Evolutionary conservation across 2,329 filamentous ascomycete species (phyloP).

Genomic region (Aspergillus sp.): DNA sequence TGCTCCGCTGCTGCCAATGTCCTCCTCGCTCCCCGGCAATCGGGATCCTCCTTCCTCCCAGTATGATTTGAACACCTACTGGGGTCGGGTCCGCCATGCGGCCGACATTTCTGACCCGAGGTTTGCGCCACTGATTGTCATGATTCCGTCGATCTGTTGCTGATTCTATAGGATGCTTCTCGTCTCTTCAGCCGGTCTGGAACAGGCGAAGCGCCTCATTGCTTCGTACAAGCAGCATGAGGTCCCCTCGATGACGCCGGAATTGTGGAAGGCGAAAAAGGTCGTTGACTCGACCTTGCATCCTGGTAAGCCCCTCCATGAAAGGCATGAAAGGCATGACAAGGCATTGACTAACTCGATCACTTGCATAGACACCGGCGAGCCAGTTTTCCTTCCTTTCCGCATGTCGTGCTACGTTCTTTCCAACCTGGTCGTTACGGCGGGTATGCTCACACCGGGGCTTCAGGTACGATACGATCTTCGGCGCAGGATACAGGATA

Average conservation of each 20-base stretch:
- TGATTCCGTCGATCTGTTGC: no score
- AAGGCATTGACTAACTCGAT: not conserved
- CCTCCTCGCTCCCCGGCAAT: slow-evolving; percentile 64
- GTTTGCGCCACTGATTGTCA: slow-evolving; percentile 52
- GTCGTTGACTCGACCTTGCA: slow-evolving; percentile 95
- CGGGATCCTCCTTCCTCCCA: slow-evolving; percentile 89
- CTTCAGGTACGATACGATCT: slow-evolving; percentile 61
- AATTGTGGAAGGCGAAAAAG: slow-evolving; percentile 96
- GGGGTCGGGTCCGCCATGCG: slow-evolving; percentile 89
- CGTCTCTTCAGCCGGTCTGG: slow-evolving; percentile 75
- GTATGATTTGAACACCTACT: slow-evolving; percentile 91
- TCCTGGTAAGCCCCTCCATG: slow-evolving; percentile 65
- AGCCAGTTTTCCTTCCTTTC: slow-evolving; percentile 90
- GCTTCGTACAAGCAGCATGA: slow-evolving; percentile 85
- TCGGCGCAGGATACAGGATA: not conserved
- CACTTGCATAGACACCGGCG: slow-evolving; percentile 73
- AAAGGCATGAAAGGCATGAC: not conserved
- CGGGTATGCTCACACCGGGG: slow-evolving; percentile 93
- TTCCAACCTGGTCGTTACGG: slow-evolving; percentile 92
- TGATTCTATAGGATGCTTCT: slow-evolving; percentile 73
- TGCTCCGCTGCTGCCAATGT: slow-evolving; percentile 51
- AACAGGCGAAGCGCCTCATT: slow-evolving; percentile 82
- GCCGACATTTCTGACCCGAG: slow-evolving; percentile 91
- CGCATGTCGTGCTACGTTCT: slow-evolving; percentile 96
- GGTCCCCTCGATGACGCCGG: slow-evolving; percentile 77